phyloP scores from a whole-genome alignment of 2,329 filamentous ascomycete genomes.

The Penicillium paneum region DNA sequence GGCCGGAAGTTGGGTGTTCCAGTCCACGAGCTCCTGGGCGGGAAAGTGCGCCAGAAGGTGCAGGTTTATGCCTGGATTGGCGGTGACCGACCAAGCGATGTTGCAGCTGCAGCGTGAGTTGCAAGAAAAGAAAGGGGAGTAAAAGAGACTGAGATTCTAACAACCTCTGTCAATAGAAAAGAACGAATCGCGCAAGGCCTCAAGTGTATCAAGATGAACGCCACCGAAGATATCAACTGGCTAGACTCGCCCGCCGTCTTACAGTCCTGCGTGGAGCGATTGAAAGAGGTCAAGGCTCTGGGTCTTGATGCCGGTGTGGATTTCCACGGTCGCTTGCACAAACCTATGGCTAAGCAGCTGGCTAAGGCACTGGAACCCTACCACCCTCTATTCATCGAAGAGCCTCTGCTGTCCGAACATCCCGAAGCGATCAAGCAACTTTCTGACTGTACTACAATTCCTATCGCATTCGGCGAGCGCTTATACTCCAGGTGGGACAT shows the following conservation, averaged over 20 bases:
- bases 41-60: slow-evolving; percentile 66
- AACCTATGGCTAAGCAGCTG: slow-evolving; percentile 75
- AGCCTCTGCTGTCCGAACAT: slow-evolving; percentile 69
- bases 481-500: slow-evolving; percentile 72
- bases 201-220: slow-evolving; percentile 71
- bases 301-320: slow-evolving; percentile 75
- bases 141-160: not conserved
- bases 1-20: slow-evolving; percentile 62
- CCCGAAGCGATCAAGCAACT: slow-evolving; percentile 63
- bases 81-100: slow-evolving; percentile 66
- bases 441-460: slow-evolving; percentile 62
- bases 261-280: slow-evolving; percentile 61
- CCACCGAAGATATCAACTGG: slow-evolving; percentile 72
- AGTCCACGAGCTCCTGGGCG: slow-evolving; percentile 70
- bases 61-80: slow-evolving; percentile 78
- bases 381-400: slow-evolving; percentile 70
- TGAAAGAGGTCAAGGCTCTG: slow-evolving; percentile 65
- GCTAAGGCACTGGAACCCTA: slow-evolving; percentile 65
- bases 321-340: slow-evolving; percentile 74
- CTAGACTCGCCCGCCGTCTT: slow-evolving; percentile 68
- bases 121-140: not conserved
- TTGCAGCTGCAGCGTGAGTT: slow-evolving; percentile 54
- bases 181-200: slow-evolving; percentile 42
- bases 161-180: slow-evolving; percentile 34
- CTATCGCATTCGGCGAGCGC: slow-evolving; percentile 70